Base-by-base conservation (phyloP, 2,329 filamentous ascomycete genomes). In the Venturia nashicola region DNA sequence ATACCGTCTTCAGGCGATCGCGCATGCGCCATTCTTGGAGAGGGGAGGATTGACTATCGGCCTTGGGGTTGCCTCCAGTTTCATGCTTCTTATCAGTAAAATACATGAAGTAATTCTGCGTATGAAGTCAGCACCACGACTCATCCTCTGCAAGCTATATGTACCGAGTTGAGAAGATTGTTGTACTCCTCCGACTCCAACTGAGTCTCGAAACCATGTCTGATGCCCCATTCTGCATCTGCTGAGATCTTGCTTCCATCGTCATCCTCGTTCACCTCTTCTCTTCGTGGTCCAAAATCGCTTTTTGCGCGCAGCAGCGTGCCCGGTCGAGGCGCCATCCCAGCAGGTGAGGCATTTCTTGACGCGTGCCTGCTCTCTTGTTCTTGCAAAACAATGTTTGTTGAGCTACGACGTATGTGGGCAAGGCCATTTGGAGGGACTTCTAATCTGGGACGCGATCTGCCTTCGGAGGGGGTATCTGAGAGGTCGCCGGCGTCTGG, bases 21-120 rank as follows among this genome's bases (percentile, higher is more conserved):
- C 91, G 87, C 89, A 97, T 97, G 65, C 94, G 88, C 94, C 94
- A 99, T 74, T 97, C 94, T 72, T 96, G 89, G 6, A 96, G 82
- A 62, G 85, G 82, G 65, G 74, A 76, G 43, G 72, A 73, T 67
- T 76, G 77, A 64, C 77, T 77, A 23, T 79, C 77, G 65, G 78
- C 77, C 72, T 91, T 90, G 18, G 91, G 90, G 68, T 92, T 91
- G 27, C 91, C 94, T 43, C 91, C 93, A 27, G 91, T 94, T 74
- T 97, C 94, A 76, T 99, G 94, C 62, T 93, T 88, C 76, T 97
- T 97, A 76, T 99, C 94, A 67, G 93, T 97, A 76, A 90, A 99
- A 77, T 99, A 99, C 93, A 97, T 97, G 79, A 96, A 97, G 85
- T 96, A 99, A 69, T 91, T 95, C 89, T 96, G 75, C 64, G 20